Conservation (phyloP, 306 rosid species). For the Datisca glomerata region DNA sequence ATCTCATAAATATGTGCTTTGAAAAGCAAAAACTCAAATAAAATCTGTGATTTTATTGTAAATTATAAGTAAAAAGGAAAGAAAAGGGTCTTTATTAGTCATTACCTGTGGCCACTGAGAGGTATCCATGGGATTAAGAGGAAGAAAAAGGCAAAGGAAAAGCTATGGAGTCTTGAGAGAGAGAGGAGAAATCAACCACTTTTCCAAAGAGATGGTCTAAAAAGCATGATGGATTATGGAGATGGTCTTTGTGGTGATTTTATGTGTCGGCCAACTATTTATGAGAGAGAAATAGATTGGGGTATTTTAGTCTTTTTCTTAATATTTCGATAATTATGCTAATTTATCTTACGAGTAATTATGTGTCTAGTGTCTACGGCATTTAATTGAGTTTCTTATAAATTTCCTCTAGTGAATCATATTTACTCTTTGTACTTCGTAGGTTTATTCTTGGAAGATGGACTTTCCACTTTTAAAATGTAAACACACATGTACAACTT, state of each 20-base stretch:
- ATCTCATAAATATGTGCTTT: slow-evolving; percentile 19
- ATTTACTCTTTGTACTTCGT: too few relatives aligned
- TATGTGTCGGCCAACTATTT: slow-evolving; percentile 71
- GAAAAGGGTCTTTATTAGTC: slow-evolving; percentile 22
- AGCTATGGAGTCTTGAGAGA: slow-evolving; percentile 43
- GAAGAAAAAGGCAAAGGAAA: slow-evolving; percentile 24
- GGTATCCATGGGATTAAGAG: slow-evolving; percentile 71
- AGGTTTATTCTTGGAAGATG: too few relatives aligned
- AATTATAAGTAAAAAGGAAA: background rate
- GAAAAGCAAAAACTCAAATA: slow-evolving; percentile 17
- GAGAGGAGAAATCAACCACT: slow-evolving; percentile 35
- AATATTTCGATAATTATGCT: too few relatives aligned
- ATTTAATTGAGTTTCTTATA: too few relatives aligned
- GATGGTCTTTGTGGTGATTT: slow-evolving; percentile 35
- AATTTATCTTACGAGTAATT: too few relatives aligned
- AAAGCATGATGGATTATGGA: slow-evolving; percentile 21
- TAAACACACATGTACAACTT: too few relatives aligned
- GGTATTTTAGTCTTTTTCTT: too few relatives aligned
- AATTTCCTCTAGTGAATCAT: too few relatives aligned
- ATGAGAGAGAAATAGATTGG: slow-evolving; percentile 24
- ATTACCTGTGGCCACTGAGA: slow-evolving; percentile 98
- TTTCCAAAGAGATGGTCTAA: slow-evolving; percentile 45
- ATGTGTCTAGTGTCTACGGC: too few relatives aligned
- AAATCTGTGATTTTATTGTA: slow-evolving; percentile 30
- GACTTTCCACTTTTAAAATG: too few relatives aligned